Conservation (phyloP, 345 rosid genomes). For the Erodium maritimum region DNA sequence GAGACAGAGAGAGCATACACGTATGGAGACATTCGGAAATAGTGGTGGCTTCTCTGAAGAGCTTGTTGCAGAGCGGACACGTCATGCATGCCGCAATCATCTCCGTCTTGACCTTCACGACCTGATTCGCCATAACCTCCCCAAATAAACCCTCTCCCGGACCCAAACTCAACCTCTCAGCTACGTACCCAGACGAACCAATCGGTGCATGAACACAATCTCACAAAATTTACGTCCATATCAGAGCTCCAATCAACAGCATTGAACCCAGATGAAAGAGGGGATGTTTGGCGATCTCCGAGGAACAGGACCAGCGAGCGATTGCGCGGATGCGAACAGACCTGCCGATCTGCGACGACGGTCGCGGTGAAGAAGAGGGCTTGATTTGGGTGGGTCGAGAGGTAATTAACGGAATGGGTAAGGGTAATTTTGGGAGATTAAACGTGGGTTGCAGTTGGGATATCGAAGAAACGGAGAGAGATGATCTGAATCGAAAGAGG, state of each 20-base stretch:
- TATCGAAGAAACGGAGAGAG: constrained; percentile 1
- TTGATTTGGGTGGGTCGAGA: constrained; percentile 1
- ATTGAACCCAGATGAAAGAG: constrained; percentile 20
- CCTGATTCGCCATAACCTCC: constrained; percentile 33
- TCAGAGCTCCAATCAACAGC: constrained; percentile 14
- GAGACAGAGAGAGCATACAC: constrained; percentile 24
- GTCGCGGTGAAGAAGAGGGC: too few relatives aligned
- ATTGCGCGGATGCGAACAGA: not conserved
- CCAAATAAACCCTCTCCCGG: too few relatives aligned
- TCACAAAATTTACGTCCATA: constrained; percentile 39
- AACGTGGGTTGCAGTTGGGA: constrained; percentile 21
- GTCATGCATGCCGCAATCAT: constrained; percentile 61
- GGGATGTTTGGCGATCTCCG: constrained; percentile 1
- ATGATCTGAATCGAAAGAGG: constrained; percentile 20
- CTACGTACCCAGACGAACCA: constrained; percentile 15
- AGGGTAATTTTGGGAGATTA: constrained; percentile 9
- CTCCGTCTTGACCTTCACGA: constrained; percentile 55
- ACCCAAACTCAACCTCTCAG: not conserved
- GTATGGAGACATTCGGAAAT: constrained; percentile 91
- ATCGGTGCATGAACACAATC: constrained; percentile 12
- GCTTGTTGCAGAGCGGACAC: constrained; percentile 67
- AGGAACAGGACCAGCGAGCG: not conserved
- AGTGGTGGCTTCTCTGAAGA: constrained; percentile 83
- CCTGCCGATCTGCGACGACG: too few relatives aligned
- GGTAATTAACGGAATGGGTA: not conserved